Base-by-base conservation (phyloP, 1,284 basidiomycete species). In the Kwoniella shivajii region DNA sequence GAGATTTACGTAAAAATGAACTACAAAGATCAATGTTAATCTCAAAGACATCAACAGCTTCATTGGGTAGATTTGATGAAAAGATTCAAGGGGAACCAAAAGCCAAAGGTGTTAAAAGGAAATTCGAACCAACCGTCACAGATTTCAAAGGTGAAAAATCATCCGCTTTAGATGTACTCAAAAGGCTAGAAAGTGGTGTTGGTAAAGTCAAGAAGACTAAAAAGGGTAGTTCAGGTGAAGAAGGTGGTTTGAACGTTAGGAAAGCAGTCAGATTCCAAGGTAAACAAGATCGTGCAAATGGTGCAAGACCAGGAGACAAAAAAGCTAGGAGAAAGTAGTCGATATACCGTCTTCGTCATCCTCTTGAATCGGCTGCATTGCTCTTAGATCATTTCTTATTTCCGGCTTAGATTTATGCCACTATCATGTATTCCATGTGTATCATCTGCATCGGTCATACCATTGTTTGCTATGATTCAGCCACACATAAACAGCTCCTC, bases 41-140 rank as follows among this genome's bases (percentile, higher is more conserved):
- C 2, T 87, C 88, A n/a, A 85, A 90, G 54, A 80, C 83, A 36
- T 90, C 90, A 58, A 98, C 95, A 0, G 95, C 92, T 0, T 92
- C 89, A 65, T 87, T 98, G 87, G 95, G 95, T 65, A 78, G 80
- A 67, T 95, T 96, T 70, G 94, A 98, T 76, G 87, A 85, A 66
- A 86, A 83, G 69, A 84, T 98, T 26, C 88, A 93, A 48, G 93
- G 93, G 20, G 95, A 99, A 78, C 89, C 89, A 72, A 92, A 91
- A 78, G 75, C 86, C 57, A 86, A 86, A 57, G 92, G 94, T 6
- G 78, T 94, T 56, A 98, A 98, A 80, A 86, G 94, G 67, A 96
- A 97, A 86, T 92, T 92, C 67, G 53, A 82, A 67, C 44, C 63
- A 26, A 67, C 57, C 38, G 63, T 71, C 20, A 34, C 31, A 3